Evolutionary conservation across 2,329 filamentous ascomycete genomes (phyloP).

Genomic region (Knoxdaviesia proteae): DNA sequence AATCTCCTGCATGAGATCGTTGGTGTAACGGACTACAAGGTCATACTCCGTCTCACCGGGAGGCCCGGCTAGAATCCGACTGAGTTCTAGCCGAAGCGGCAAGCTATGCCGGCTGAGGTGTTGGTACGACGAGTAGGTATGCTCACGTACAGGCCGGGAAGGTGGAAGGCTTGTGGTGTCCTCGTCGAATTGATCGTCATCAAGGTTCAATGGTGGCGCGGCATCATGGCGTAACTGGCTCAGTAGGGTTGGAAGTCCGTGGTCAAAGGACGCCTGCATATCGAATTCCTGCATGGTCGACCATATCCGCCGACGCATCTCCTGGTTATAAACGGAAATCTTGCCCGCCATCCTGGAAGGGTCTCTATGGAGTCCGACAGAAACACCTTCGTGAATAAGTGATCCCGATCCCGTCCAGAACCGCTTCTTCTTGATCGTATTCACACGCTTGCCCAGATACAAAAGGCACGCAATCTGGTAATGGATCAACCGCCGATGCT

Average conservation of each 20-base stretch:
- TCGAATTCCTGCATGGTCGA: conserved; percentile 40
- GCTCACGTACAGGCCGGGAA: conserved; percentile 28
- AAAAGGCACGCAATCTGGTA: conserved; percentile 38
- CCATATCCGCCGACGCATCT: conserved; percentile 41
- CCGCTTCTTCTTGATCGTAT: conserved; percentile 43
- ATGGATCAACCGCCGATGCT: conserved; percentile 37
- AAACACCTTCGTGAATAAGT: conserved; percentile 35
- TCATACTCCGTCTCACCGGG: conserved; percentile 37
- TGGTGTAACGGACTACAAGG: conserved; percentile 38
- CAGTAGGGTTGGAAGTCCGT: conserved; percentile 35
- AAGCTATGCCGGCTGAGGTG: conserved; percentile 35
- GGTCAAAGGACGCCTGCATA: conserved; percentile 39
- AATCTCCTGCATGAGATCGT: conserved; percentile 39
- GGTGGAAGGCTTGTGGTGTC: conserved; percentile 27
- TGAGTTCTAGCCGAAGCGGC: conserved; percentile 33
- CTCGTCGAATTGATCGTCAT: conserved; percentile 36
- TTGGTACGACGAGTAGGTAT: conserved; percentile 38
- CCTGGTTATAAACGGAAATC: conserved; percentile 37
- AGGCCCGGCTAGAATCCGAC: conserved; percentile 31
- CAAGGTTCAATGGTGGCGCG: conserved; percentile 32
- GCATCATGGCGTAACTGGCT: conserved; percentile 34
- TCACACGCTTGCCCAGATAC: conserved; percentile 40
- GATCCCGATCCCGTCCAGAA: conserved; percentile 38
- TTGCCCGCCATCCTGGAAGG: conserved; percentile 31
- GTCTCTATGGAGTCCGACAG: conserved; percentile 37